Percentiles rank a stretch among this genome's conserved stretches.
Evolutionary conservation across 805 yeast species (phyloP).

Genomic region (Maudiozyma turicensis): DNA sequence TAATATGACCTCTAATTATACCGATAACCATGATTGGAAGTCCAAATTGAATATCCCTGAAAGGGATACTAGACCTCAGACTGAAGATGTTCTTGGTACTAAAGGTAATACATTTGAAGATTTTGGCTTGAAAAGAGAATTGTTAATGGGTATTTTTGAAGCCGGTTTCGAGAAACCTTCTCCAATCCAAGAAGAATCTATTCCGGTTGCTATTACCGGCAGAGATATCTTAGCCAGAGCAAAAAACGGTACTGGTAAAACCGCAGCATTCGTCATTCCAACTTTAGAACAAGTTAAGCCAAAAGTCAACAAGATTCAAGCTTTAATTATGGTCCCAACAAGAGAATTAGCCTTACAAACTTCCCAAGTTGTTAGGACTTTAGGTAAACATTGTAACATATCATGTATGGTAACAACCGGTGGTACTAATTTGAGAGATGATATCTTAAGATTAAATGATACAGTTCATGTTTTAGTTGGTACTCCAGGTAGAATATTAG

Average conservation of each 20-base stretch:
- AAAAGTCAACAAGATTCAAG: slow-evolving; percentile 74
- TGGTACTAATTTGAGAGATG: slow-evolving; percentile 91
- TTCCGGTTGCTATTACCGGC: slow-evolving; percentile 91
- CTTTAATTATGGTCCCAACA: slow-evolving; percentile 89
- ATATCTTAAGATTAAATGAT: slow-evolving; percentile 83
- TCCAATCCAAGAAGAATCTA: slow-evolving; percentile 95
- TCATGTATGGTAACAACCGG: slow-evolving; percentile 98
- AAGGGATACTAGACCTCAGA: slow-evolving; percentile 89
- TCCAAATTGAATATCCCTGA: slow-evolving; percentile 60
- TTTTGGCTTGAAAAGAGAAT: slow-evolving; percentile 81
- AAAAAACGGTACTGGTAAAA: slow-evolving; percentile 96
- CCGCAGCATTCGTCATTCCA: slow-evolving; percentile 95
- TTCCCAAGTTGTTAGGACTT: slow-evolving; percentile 90
- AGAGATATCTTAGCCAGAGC: slow-evolving; percentile 96
- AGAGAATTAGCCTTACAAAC: slow-evolving; percentile 97
- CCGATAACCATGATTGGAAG: slow-evolving; percentile 53
- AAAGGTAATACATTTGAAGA: slow-evolving; percentile 90
- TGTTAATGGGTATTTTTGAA: slow-evolving; percentile 96
- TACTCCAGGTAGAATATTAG: slow-evolving; percentile 95
- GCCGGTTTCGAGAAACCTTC: slow-evolving; percentile 98
- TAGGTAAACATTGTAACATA: slow-evolving; percentile 86
- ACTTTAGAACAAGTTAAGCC: slow-evolving; percentile 84
- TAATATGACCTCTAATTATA: not conserved
- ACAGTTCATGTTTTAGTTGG: slow-evolving; percentile 93
- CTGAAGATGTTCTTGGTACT: slow-evolving; percentile 89